Evolutionary conservation across 176 grass and related monocot species (phyloP).

Genomic region (Panicum miliaceum): DNA sequence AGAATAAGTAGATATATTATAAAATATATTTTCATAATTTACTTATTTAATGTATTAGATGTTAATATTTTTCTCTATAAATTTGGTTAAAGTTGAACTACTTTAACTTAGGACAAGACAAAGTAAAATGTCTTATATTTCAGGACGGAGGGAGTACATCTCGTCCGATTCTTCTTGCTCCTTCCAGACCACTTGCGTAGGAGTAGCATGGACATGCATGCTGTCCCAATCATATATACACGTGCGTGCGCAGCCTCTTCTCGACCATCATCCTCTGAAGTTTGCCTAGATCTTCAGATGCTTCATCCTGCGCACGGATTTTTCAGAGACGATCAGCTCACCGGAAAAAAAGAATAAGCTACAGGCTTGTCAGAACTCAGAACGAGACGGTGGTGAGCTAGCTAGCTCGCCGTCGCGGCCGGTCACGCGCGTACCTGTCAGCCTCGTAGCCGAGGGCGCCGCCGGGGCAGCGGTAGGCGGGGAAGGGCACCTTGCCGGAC

Average conservation of each 20-base stretch:
- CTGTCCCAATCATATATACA: background rate
- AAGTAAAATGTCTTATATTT: too few relatives aligned
- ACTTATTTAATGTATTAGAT: too few relatives aligned
- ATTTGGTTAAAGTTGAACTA: too few relatives aligned
- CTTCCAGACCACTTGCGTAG: conserved; percentile 1
- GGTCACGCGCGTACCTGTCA: conserved; percentile 45
- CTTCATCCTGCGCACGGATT: conserved; percentile 46
- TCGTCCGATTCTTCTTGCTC: conserved; percentile 31
- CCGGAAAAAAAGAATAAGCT: background rate
- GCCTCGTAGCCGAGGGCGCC: conserved; percentile 50
- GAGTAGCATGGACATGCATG: conserved; percentile 2
- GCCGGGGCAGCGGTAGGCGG: conserved; percentile 44
- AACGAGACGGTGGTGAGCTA: background rate
- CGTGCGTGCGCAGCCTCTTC: background rate
- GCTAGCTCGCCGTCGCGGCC: background rate
- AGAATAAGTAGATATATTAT: too few relatives aligned
- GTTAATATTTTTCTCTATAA: too few relatives aligned
- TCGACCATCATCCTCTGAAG: background rate
- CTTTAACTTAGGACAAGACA: too few relatives aligned
- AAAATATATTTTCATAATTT: too few relatives aligned
- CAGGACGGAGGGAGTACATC: too few relatives aligned
- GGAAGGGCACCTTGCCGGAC: conserved; percentile 68
- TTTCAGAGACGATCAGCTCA: background rate
- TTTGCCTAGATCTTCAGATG: conserved; percentile 60
- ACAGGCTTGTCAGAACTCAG: background rate